Percentiles rank a stretch among this genome's conserved stretches.
These are phyloP conservation scores for Cyclocybe aegerita DNA, from an alignment of 768 basidiomycete species.

Conservation along the genomic window DNA sequence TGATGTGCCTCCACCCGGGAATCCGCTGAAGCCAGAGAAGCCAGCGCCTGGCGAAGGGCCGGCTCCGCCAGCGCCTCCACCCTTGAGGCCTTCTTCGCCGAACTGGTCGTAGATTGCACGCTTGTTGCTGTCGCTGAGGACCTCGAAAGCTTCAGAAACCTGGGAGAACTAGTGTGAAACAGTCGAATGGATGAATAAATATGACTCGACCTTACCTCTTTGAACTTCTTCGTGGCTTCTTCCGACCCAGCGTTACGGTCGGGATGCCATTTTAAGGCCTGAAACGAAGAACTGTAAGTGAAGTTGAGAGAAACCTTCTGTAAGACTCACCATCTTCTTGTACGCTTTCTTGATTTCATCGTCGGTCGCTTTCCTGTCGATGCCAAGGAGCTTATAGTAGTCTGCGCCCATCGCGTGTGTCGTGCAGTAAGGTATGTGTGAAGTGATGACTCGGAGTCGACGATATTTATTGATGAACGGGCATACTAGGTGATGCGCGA, in stretches of 20 bases:
- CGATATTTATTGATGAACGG: slow-evolving; percentile 5
- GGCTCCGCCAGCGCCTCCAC: slow-evolving; percentile 57
- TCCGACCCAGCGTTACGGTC: slow-evolving; percentile 88
- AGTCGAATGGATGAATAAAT: not conserved
- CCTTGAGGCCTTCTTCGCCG: slow-evolving; percentile 93
- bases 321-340: slow-evolving; percentile 78
- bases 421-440: not conserved
- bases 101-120: slow-evolving; percentile 88
- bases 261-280: slow-evolving; percentile 94
- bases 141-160: slow-evolving; percentile 96
- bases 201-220: slow-evolving; percentile 58
- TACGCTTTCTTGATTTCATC: slow-evolving; percentile 93
- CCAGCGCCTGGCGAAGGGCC: slow-evolving; percentile 51
- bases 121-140: slow-evolving; percentile 85
- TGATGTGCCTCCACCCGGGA: slow-evolving; percentile 41
- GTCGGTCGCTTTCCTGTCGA: slow-evolving; percentile 70
- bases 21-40: slow-evolving; percentile 40
- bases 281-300: slow-evolving; percentile 4
- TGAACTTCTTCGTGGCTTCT: slow-evolving; percentile 86
- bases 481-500: slow-evolving; percentile 2
- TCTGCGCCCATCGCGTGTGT: slow-evolving; percentile 66
- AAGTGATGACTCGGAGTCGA: not conserved
- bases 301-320: not conserved
- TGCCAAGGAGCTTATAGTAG: slow-evolving; percentile 85
- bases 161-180: slow-evolving; percentile 24